phyloP scores from a whole-genome alignment of 768 basidiomycete genomes.

The Sistotremastrum suecicum region DNA sequence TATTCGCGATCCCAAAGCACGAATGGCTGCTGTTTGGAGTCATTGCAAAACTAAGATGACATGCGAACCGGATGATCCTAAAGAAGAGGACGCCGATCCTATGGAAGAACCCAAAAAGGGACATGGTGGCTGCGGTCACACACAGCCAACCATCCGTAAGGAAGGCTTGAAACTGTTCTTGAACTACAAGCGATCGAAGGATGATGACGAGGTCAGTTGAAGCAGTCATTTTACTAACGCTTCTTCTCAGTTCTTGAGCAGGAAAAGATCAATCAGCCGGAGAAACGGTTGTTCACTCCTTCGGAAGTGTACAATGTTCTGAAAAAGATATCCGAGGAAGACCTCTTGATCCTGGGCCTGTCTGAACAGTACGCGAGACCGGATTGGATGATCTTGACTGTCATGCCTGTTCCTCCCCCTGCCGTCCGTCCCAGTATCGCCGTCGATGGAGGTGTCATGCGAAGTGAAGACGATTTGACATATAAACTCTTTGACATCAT shows the following conservation, averaged over 20 bases:
- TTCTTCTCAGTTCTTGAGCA: conserved; percentile 32
- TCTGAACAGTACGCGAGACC: conserved; percentile 94
- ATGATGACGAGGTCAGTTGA: conserved; percentile 77
- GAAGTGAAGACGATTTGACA: conserved; percentile 96
- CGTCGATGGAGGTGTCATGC: conserved; percentile 91
- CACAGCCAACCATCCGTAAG: conserved; percentile 81
- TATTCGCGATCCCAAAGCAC: conserved; percentile 71
- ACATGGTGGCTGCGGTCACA: conserved; percentile 94
- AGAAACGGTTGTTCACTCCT: conserved; percentile 70
- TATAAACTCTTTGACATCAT: conserved; percentile 97
- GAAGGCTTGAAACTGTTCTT: conserved; percentile 92
- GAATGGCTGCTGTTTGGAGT: conserved; percentile 76
- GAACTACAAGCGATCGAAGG: conserved; percentile 89
- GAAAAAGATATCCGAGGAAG: conserved; percentile 86
- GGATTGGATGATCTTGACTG: conserved; percentile 99
- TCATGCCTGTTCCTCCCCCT: conserved; percentile 94
- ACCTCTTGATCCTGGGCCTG: conserved; percentile 79
- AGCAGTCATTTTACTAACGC: conserved; percentile 2
- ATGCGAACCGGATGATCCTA: conserved; percentile 82
- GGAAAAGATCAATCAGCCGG: conserved; percentile 64
- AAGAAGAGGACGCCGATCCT: conserved; percentile 62
- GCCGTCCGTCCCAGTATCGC: conserved; percentile 97
- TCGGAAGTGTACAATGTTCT: conserved; percentile 89
- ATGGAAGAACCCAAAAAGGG: conserved; percentile 71
- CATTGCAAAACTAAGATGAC: conserved; percentile 79